phyloP scores from a whole-genome alignment of 2,329 filamentous ascomycete genomes.

The Esteya vermicola region DNA sequence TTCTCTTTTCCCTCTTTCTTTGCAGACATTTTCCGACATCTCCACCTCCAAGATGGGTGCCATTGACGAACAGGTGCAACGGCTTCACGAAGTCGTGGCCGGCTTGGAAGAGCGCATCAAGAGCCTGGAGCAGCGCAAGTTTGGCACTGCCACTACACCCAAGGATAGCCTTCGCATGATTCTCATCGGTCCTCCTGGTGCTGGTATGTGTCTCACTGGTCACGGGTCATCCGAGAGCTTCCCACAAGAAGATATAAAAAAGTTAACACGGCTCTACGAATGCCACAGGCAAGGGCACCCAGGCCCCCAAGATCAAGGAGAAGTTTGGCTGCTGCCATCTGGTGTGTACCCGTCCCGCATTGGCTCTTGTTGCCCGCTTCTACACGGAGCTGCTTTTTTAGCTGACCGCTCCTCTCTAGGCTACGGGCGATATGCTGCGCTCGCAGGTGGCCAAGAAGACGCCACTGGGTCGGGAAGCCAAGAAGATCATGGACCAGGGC shows the following conservation, averaged over 20 bases:
- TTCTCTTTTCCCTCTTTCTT: not conserved
- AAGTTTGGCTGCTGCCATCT: slow-evolving; percentile 95
- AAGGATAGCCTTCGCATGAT: slow-evolving; percentile 80
- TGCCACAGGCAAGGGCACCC: slow-evolving; percentile 82
- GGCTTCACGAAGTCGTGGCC: slow-evolving; percentile 71
- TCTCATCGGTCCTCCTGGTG: slow-evolving; percentile 91
- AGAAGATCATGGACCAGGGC: slow-evolving; percentile 99
- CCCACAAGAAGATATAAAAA: too few species aligned
- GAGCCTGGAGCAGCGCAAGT: slow-evolving; percentile 64
- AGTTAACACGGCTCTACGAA: slow-evolving; percentile 2
- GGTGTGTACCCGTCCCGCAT: slow-evolving; percentile 35
- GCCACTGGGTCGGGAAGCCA: slow-evolving; percentile 80
- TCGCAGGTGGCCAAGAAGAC: slow-evolving; percentile 98
- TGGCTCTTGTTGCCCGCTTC: slow-evolving; percentile 25
- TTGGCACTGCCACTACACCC: slow-evolving; percentile 29
- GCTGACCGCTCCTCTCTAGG: slow-evolving; percentile 34
- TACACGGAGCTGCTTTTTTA: not conserved
- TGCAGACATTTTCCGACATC: not conserved
- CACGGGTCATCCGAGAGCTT: too few species aligned
- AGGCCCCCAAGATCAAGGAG: slow-evolving; percentile 96
- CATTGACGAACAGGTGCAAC: slow-evolving; percentile 71
- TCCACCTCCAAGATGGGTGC: slow-evolving; percentile 58
- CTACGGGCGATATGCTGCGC: slow-evolving; percentile 97
- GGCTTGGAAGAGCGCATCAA: slow-evolving; percentile 77
- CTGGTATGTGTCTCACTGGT: slow-evolving; percentile 50